phyloP scores from a whole-genome alignment of 257 asterid species.

The Przewalskia tangutica region DNA sequence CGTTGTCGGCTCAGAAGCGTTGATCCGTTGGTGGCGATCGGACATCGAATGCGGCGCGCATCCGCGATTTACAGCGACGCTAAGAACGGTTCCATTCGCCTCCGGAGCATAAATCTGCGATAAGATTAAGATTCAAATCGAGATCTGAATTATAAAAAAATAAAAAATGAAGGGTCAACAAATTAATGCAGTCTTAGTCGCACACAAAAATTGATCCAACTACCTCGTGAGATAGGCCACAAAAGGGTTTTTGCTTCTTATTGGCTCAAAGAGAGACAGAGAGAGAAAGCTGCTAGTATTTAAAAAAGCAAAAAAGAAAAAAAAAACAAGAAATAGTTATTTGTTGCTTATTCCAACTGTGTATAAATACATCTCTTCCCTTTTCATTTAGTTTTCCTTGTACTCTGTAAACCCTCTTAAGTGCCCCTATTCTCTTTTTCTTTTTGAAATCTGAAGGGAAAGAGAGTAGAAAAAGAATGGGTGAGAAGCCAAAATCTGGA shows the following conservation, averaged over 20 bases:
- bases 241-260: background rate
- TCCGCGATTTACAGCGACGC: too few species aligned
- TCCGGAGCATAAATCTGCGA: too few species aligned
- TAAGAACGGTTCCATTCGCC: too few species aligned
- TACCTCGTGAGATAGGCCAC: background rate
- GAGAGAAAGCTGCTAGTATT: too few species aligned
- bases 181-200: background rate
- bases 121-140: too few species aligned
- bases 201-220: background rate
- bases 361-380: background rate
- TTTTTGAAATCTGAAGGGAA: slow-evolving; percentile 16
- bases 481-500: slow-evolving; percentile 51
- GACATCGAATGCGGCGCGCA: too few species aligned
- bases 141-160: too few species aligned
- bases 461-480: slow-evolving; percentile 29
- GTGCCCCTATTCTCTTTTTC: background rate
- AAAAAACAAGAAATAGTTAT: slow-evolving; percentile 1
- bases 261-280: background rate
- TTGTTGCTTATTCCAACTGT: slow-evolving; percentile 6
- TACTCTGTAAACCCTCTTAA: background rate
- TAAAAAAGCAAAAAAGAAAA: too few species aligned
- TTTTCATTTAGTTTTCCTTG: background rate
- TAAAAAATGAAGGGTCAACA: background rate
- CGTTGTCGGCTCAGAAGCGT: too few species aligned
- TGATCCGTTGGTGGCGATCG: too few species aligned